Evolutionary conservation across 169 alveolate species (phyloP).

Genomic region (Cryptosporidium parvum): DNA sequence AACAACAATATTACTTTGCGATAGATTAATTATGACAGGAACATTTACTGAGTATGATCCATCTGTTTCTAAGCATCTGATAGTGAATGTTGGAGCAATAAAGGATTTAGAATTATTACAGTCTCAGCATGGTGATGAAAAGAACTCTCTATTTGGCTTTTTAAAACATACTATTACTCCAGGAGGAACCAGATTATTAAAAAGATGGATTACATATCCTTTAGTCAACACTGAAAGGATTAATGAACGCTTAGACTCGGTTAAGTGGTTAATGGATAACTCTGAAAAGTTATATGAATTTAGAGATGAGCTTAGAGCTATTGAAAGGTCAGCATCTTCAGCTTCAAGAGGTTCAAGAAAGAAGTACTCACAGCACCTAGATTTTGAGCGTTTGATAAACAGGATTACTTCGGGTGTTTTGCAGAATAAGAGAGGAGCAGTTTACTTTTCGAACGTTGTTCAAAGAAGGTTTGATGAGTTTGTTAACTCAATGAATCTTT

Average conservation of each 20-base stretch:
- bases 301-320: constrained; percentile 49
- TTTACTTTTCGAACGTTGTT: constrained; percentile 86
- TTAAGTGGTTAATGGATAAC: constrained; percentile 88
- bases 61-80: constrained; percentile 60
- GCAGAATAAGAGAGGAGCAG: constrained; percentile 88
- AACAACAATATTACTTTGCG: constrained; percentile 64
- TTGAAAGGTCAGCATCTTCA: constrained; percentile 21
- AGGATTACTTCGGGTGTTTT: constrained; percentile 86
- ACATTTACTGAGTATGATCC: constrained; percentile 51
- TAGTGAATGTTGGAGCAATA: constrained; percentile 84
- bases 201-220: constrained; percentile 96
- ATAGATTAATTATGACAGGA: constrained; percentile 58
- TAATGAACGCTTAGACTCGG: constrained; percentile 91
- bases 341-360: constrained; percentile 75
- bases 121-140: constrained; percentile 85
- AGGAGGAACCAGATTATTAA: constrained; percentile 94
- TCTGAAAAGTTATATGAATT: constrained; percentile 75
- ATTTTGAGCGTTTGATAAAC: constrained; percentile 86
- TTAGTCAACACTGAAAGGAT: constrained; percentile 86
- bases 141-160: constrained; percentile 86
- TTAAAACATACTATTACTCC: constrained; percentile 93
- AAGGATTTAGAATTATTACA: constrained; percentile 88
- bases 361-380: constrained; percentile 79
- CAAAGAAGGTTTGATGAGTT: constrained; percentile 83
- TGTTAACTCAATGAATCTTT: constrained; percentile 80